Conservation (phyloP, 441 rosid species). For the Erodium chrysanthum region DNA sequence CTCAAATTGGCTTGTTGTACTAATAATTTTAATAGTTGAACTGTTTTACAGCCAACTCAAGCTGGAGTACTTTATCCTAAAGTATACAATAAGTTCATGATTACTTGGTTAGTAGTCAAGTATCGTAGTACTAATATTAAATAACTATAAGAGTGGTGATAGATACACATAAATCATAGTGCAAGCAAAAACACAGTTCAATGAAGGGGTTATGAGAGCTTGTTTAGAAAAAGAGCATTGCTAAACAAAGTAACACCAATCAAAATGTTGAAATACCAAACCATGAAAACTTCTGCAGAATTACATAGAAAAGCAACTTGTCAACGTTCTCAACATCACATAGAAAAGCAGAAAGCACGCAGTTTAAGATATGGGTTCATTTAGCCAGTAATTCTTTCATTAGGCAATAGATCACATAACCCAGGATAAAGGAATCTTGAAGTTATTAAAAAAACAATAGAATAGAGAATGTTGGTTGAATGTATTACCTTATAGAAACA, state of each 20-base stretch:
- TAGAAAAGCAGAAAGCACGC: background rate
- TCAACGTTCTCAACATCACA: background rate
- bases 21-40: background rate
- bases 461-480: background rate
- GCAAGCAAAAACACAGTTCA: background rate
- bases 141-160: background rate
- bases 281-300: background rate
- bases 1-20: background rate
- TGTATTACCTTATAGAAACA: slow-evolving; percentile 73
- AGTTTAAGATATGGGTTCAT: slow-evolving; percentile 10
- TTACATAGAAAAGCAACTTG: background rate
- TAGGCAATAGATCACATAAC: background rate
- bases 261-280: background rate
- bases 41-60: background rate
- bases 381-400: background rate
- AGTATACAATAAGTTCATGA: background rate
- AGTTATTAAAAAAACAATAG: background rate
- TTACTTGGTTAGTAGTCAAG: background rate
- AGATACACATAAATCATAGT: background rate
- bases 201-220: background rate
- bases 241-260: background rate
- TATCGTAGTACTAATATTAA: background rate
- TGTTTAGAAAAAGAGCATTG: background rate
- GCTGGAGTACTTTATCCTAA: background rate
- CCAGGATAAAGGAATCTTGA: background rate